phyloP scores from a whole-genome alignment of 768 basidiomycete genomes.

The Lanmaoa rubissima region DNA sequence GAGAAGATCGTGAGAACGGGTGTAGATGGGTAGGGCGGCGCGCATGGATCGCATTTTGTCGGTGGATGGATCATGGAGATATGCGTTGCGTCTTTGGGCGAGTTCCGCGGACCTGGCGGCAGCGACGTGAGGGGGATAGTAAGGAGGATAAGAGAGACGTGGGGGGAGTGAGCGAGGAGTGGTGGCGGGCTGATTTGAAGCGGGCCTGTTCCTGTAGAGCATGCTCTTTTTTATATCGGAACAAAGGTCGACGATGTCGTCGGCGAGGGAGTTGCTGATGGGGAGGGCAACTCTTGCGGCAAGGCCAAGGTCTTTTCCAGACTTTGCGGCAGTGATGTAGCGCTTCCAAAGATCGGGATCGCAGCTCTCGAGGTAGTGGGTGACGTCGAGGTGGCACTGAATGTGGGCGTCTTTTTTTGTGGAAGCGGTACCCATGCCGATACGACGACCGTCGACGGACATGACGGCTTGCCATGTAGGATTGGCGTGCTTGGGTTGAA shows the following conservation, averaged over 20 bases:
- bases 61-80: constrained; percentile 57
- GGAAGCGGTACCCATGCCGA: constrained; percentile 71
- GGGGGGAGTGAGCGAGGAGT: background rate
- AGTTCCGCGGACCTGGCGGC: constrained; percentile 60
- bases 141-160: constrained; percentile 23
- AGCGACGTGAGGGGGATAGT: constrained; percentile 32
- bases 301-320: constrained; percentile 67
- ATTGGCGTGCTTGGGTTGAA: constrained; percentile 20
- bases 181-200: constrained; percentile 17
- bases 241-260: constrained; percentile 69
- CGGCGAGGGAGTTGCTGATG: constrained; percentile 61
- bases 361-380: constrained; percentile 81
- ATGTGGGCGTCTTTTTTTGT: constrained; percentile 72
- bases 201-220: constrained; percentile 66
- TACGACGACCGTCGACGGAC: constrained; percentile 71
- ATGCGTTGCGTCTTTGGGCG: constrained; percentile 49
- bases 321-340: constrained; percentile 59
- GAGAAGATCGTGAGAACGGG: constrained; percentile 64
- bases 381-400: constrained; percentile 83
- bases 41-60: constrained; percentile 69
- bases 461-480: constrained; percentile 70
- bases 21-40: constrained; percentile 69
- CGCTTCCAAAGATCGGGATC: constrained; percentile 78
- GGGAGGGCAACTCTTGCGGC: constrained; percentile 68
- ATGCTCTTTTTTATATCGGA: constrained; percentile 59